Evolutionary conservation across 106 monocot species (phyloP), one percentile per base, ranked within the genome.

Genomic region (Acorus calamus): DNA sequence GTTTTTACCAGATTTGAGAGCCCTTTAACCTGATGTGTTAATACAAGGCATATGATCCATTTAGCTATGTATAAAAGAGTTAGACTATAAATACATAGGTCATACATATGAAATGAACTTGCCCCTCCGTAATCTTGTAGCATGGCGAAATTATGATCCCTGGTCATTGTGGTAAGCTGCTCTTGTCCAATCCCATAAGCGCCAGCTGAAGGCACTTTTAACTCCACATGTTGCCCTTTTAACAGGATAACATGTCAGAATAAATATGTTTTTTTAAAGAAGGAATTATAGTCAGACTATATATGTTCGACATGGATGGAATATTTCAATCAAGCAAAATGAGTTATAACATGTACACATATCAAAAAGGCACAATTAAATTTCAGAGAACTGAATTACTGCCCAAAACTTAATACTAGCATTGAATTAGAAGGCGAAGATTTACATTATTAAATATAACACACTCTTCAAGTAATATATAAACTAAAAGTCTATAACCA

Each of bases 111-210:
- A 54, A 11, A 71, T 68, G 50, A 52, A 77, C 82, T 78, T 83
- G 70, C 94, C 86, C 89, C 89, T 65, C 94, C 94, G 73, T 74
- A 75, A 75, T 67, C 71, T 66, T 86, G 86, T 47, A 94, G 71
- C 64, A 77, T 13, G 69, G 79, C 72, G 9, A 75, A 53, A 69
- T 89, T 77, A 55, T 89, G 83, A 59, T 89, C 89, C 57, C 89
- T 81, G 47, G 79, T 89, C 57, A 94, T 56, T 45, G 81, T 44
- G 66, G 76, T 86, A 54, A 94, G 81, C 57, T 79, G 73, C 59
- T 94, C 89, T 11, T 61, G 60, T 47, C 70, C 81, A 77, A 89
- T 77, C 47, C 63, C 71, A 84, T 79, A 89, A 47, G 57, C 75
- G 64, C 63, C 78, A 62, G 62, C 4, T 14, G 60, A 65, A 67